Evolutionary conservation across 192 early-diverging fungal species (phyloP).

Genomic region (Rhizoclosmatium globosum): DNA sequence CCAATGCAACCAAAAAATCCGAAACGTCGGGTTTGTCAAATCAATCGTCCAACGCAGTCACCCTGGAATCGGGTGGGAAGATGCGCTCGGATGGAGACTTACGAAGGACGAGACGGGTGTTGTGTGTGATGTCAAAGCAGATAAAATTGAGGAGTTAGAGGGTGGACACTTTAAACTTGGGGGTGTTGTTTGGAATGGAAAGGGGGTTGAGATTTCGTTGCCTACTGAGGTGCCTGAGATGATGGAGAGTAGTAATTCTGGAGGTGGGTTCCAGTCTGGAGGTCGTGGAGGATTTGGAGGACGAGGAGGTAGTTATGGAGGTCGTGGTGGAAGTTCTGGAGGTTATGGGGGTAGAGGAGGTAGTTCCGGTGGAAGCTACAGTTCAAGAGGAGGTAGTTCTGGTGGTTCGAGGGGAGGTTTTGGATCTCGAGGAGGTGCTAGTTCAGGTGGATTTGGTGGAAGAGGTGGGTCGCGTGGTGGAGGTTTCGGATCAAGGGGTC

Average conservation of each 20-base stretch:
- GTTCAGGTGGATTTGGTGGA: slow-evolving; percentile 50
- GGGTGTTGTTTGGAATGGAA: slow-evolving; percentile 76
- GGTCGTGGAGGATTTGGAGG: slow-evolving; percentile 17
- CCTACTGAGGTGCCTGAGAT: slow-evolving; percentile 83
- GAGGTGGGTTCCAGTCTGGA: slow-evolving; percentile 10
- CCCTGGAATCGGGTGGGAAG: slow-evolving; percentile 77
- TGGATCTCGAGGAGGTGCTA: slow-evolving; percentile 57
- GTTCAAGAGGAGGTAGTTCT: slow-evolving; percentile 48
- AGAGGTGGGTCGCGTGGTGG: slow-evolving; percentile 43
- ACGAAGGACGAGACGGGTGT: slow-evolving; percentile 81
- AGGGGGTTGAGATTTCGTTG: slow-evolving; percentile 74
- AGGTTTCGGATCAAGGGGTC: slow-evolving; percentile 7
- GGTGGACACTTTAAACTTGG: slow-evolving; percentile 57
- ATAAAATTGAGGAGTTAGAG: slow-evolving; percentile 70
- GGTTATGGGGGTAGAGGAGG: slow-evolving; percentile 40
- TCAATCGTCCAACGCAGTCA: slow-evolving; percentile 75
- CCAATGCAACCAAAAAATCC: slow-evolving; percentile 69
- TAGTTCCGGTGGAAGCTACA: slow-evolving; percentile 43
- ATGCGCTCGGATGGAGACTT: slow-evolving; percentile 79
- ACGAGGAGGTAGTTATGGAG: slow-evolving; percentile 48
- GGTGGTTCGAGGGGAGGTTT: slow-evolving; percentile 53
- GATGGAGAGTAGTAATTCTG: slow-evolving; percentile 52
- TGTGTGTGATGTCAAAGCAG: slow-evolving; percentile 82
- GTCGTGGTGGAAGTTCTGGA: slow-evolving; percentile 50
- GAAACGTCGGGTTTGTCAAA: slow-evolving; percentile 86